A percentile compares a stretch with the other conserved stretches of the same genome.
These are phyloP conservation scores for Carex pumila DNA, from an alignment of 176 grass and related monocot species.

Conservation along the genomic window DNA sequence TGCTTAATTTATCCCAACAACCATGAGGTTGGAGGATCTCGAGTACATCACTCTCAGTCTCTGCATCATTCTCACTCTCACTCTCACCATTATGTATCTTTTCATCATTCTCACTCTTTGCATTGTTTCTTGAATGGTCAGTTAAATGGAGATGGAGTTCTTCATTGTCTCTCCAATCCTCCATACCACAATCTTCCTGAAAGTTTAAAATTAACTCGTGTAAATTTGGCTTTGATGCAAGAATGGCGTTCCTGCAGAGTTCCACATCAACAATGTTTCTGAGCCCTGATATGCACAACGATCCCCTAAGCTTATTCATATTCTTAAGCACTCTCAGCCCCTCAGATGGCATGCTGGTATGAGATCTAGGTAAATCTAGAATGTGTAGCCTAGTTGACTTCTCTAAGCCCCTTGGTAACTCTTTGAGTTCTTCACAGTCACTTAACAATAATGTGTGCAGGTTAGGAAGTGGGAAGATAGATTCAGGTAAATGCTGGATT, in stretches of 20 bases:
- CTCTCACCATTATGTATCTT: background rate
- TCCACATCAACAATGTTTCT: background rate
- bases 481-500: no score
- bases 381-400: background rate
- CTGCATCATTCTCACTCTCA: background rate
- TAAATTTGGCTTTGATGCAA: background rate
- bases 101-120: background rate
- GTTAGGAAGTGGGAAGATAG: no score
- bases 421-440: fast-evolving
- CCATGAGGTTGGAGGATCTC: background rate
- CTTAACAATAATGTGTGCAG: background rate
- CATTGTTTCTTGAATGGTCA: background rate
- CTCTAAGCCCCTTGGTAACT: background rate
- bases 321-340: background rate
- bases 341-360: background rate
- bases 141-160: background rate
- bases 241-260: background rate
- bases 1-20: no score
- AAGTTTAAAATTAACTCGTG: background rate
- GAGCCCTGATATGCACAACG: background rate
- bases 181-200: background rate
- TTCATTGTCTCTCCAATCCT: fast-evolving
- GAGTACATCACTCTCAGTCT: background rate
- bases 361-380: background rate
- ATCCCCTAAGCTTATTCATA: background rate